A percentile compares a stretch with the other conserved stretches of the same genome.
Evolutionary conservation across 192 early-diverging fungal species (phyloP).

Genomic region (Coemansia sp.): DNA sequence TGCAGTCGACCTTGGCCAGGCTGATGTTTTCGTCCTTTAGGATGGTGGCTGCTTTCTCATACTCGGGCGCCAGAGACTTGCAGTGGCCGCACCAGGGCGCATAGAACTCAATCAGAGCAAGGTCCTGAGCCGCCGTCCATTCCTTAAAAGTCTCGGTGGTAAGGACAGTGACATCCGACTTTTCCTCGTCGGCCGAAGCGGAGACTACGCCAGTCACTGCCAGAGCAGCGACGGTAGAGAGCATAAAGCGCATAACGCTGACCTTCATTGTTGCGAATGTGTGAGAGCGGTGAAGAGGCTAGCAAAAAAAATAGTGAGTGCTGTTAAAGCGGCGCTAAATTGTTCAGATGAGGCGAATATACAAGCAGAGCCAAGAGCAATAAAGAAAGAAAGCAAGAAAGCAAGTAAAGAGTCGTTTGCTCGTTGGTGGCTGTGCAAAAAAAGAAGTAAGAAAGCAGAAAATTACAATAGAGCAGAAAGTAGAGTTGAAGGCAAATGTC

Average conservation of each 20-base stretch:
- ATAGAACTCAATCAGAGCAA: slow-evolving; percentile 93
- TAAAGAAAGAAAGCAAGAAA: not conserved
- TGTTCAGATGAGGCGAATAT: slow-evolving; percentile 6
- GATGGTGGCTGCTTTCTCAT: slow-evolving; percentile 87
- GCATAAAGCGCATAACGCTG: slow-evolving; percentile 55
- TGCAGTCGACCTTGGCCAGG: slow-evolving; percentile 98
- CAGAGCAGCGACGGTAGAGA: slow-evolving; percentile 46
- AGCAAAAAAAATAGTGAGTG: slow-evolving; percentile 5
- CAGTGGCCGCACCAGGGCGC: slow-evolving; percentile 99
- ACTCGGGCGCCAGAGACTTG: slow-evolving; percentile 91
- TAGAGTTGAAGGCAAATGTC: not conserved
- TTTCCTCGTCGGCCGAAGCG: slow-evolving; percentile 15
- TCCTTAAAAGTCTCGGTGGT: slow-evolving; percentile 14
- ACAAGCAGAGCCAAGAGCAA: not conserved
- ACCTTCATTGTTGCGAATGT: slow-evolving; percentile 46
- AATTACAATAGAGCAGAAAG: not conserved
- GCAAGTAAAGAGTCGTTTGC: not conserved
- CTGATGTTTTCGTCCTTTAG: slow-evolving; percentile 77
- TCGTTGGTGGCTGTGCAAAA: not conserved
- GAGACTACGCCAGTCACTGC: slow-evolving; percentile 30
- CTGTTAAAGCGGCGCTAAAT: not conserved
- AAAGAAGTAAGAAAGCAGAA: not conserved
- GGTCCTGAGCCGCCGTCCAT: slow-evolving; percentile 64
- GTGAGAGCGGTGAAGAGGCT: not conserved
- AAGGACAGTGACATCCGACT: slow-evolving; percentile 30